Percentiles rank a stretch among this genome's conserved stretches.
These are phyloP conservation scores for Penicillium macrosclerotiorum DNA, from an alignment of 495 filamentous ascomycete genomes.

Conservation along the genomic window DNA sequence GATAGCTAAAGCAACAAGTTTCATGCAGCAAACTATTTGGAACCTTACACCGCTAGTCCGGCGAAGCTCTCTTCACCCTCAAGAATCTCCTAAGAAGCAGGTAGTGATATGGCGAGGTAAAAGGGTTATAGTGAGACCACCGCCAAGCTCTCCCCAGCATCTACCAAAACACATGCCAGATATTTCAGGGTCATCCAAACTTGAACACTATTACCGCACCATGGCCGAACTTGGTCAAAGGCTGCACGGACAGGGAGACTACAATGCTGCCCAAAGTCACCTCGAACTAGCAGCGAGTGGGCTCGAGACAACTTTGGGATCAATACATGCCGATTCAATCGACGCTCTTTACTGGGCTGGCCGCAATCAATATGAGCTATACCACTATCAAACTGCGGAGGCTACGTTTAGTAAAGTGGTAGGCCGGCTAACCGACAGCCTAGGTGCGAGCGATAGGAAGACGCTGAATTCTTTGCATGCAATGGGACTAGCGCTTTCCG, in stretches of 20 bases:
- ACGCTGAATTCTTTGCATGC: neutral
- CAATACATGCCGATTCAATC: neutral
- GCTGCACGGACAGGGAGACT: neutral
- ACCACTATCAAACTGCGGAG: neutral
- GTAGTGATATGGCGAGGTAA: too few species aligned
- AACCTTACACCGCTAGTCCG: neutral
- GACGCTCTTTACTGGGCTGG: constrained; percentile 1
- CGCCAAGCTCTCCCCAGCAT: neutral
- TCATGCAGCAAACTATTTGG: neutral
- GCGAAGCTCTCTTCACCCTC: neutral
- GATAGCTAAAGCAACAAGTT: neutral
- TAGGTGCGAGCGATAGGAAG: neutral
- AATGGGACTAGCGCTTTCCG: neutral
- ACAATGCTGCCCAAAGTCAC: neutral
- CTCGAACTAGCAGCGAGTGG: neutral
- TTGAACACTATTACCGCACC: constrained; percentile 1
- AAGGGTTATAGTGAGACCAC: neutral
- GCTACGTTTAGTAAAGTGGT: neutral
- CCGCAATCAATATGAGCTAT: neutral
- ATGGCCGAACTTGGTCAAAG: neutral
- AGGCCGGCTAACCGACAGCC: neutral
- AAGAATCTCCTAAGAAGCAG: too few species aligned
- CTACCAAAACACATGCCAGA: neutral
- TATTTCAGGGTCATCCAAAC: neutral
- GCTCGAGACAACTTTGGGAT: neutral